Evolutionary conservation across 2,329 filamentous ascomycete species (phyloP).

Genomic region (Chrysoporthe puriensis): DNA sequence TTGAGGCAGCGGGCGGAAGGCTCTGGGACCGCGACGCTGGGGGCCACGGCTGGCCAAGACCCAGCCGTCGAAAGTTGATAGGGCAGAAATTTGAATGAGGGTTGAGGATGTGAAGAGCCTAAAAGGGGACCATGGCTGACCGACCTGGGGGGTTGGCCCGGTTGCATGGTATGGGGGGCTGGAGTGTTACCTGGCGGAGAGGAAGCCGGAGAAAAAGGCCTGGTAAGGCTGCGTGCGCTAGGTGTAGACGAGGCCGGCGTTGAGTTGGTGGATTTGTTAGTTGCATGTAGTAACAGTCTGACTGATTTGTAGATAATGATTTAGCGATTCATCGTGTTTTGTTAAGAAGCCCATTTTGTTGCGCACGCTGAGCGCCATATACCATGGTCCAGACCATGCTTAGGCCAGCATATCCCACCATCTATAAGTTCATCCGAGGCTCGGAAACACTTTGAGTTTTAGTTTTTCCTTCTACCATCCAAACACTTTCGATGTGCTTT

Average conservation of each 20-base stretch:
- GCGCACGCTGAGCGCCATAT: background rate
- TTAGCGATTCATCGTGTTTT: background rate
- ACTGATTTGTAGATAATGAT: background rate
- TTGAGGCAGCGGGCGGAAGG: too few species aligned
- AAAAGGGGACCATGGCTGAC: background rate
- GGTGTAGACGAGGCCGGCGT: conserved; percentile 37
- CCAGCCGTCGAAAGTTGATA: too few species aligned
- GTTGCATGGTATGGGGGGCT: conserved; percentile 42
- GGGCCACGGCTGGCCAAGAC: too few species aligned
- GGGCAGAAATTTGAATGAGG: too few species aligned
- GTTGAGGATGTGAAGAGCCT: too few species aligned
- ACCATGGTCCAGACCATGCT: background rate
- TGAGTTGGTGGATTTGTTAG: conserved; percentile 25
- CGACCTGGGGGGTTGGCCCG: conserved; percentile 42
- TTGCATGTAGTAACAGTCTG: background rate
- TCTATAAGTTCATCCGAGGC: background rate
- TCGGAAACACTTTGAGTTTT: background rate
- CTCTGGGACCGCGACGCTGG: too few species aligned
- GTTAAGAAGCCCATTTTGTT: background rate
- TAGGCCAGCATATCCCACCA: background rate
- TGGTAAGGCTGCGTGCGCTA: conserved; percentile 38
- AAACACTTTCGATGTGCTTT: background rate
- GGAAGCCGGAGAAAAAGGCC: too few species aligned
- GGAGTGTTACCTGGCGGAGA: conserved; percentile 39
- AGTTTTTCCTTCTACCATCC: conserved; percentile 15